Conservation (phyloP, 192 early-diverging fungal genomes). For the Thoreauomyces humboldtii region DNA sequence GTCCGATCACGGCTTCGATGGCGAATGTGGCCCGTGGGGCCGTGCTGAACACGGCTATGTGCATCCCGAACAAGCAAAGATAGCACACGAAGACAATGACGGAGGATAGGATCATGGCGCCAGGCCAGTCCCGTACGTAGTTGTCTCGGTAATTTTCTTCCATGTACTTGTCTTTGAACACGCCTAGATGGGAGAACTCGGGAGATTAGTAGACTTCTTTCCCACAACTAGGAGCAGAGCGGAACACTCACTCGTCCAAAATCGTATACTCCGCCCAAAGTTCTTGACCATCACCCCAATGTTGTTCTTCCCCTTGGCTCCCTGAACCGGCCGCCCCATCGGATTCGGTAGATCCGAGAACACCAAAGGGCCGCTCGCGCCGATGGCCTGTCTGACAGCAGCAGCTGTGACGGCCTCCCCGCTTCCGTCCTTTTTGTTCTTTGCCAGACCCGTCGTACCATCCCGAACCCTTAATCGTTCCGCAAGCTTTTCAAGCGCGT, state of each 20-base stretch:
- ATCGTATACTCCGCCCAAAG: conserved; percentile 14
- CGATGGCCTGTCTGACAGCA: conserved; percentile 19
- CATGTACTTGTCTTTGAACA: conserved; percentile 16
- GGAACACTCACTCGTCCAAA: conserved; percentile 13
- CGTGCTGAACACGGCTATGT: conserved; percentile 1
- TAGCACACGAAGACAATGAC: conserved; percentile 20
- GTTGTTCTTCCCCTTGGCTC: conserved; percentile 12
- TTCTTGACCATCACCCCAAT: conserved; percentile 22
- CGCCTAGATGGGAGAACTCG: too few relatives aligned
- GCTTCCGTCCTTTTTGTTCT: conserved; percentile 3
- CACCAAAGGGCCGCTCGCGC: conserved; percentile 10
- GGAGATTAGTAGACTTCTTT: too few relatives aligned
- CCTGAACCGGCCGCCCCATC: not conserved
- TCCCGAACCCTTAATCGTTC: not conserved
- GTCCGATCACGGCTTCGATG: conserved; percentile 14
- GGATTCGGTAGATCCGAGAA: conserved; percentile 7
- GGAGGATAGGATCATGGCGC: conserved; percentile 23
- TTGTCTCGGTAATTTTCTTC: conserved; percentile 24
- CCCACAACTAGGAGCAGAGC: too few relatives aligned
- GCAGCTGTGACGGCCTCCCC: conserved; percentile 23
- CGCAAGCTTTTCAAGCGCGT: conserved; percentile 10
- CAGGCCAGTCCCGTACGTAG: conserved; percentile 26
- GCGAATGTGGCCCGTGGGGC: conserved; percentile 6
- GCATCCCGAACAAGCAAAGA: conserved; percentile 11
- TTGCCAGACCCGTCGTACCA: not conserved